Base-by-base conservation (phyloP, 2,329 filamentous ascomycete genomes). In the Eurotiales sp. region DNA sequence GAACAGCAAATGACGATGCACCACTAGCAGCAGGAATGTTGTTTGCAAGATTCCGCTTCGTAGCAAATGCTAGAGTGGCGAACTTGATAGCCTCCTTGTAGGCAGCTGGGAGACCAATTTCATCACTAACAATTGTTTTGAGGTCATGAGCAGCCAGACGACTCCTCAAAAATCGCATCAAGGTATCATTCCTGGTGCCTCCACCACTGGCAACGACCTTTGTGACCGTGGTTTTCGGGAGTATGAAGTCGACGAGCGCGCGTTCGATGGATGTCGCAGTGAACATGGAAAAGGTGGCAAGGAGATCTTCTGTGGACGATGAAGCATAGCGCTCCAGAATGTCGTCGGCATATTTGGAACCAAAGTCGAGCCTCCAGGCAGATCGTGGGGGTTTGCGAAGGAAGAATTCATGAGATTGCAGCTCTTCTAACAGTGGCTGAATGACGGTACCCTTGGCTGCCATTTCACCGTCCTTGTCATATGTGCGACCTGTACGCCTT, bases 1-100 rank as follows among this genome's bases (percentile, higher is more conserved):
- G 53, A 5, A 64, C 52, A 8, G 62, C 64, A 52, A 57, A 65
- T 11, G 50, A 57, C 6, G 49, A 54, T n/a, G 63, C 64, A 8
- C 63, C 64, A 4, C 59, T 55, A 4, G 62, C 60, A 3, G 59
- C 59, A 7, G 62, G 64, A 25, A 64, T 65, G 32, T 65, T 65
- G 53, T 65, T 65, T 8, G 63, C 62, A 6, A 65, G 52, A 10
- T 51, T 36, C 21, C 54, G 36, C 53, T 62, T 64, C 41, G 47
- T 56, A 5, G 61, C 57, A 43, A 61, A 66, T 0, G 58, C 64
- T n/a, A 66, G 54, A 2, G 61, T 64, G 2, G 63, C 61, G 51
- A 66, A 66, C 50, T 64, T 65, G 52, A 64, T 63, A 27, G 62
- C 64, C 50, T 66, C 63, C 47, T 65, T 65, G 55, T 61, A 66